A percentile compares a stretch with the other conserved stretches of the same genome.
These are phyloP conservation scores for Tulasnella sp. DNA, from an alignment of 768 basidiomycete species.

Conservation along the genomic window DNA sequence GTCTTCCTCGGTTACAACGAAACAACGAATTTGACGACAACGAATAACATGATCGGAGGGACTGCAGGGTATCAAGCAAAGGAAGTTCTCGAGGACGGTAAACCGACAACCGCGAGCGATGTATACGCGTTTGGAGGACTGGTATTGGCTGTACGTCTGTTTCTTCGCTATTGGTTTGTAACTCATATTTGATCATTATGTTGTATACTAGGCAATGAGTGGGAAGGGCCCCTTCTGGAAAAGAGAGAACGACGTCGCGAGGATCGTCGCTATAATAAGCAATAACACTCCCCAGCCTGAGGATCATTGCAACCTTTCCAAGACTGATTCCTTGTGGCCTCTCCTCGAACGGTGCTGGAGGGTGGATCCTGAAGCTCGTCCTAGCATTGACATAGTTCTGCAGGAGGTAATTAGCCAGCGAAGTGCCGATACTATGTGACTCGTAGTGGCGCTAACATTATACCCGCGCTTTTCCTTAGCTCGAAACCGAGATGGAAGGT, in stretches of 20 bases:
- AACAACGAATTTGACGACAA: neutral
- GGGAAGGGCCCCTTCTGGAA: neutral
- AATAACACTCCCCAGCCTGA: neutral
- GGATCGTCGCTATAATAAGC: neutral
- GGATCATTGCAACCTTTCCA: neutral
- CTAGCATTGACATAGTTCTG: neutral
- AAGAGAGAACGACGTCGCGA: neutral
- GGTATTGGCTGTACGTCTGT: neutral
- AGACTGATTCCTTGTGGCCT: neutral
- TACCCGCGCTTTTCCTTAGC: too few species aligned
- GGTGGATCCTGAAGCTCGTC: neutral
- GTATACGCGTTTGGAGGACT: slow-evolving; percentile 11
- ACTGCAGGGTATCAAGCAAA: neutral
- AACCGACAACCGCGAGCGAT: neutral
- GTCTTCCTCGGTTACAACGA: neutral
- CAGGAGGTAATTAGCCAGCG: neutral
- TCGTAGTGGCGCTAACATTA: too few species aligned
- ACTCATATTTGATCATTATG: neutral
- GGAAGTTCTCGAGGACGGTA: neutral
- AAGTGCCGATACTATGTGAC: too few species aligned
- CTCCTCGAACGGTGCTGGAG: neutral
- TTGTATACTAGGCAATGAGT: neutral
- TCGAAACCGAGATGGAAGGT: too few species aligned
- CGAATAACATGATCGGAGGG: neutral
- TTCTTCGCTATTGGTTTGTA: neutral